These are phyloP conservation scores for Paulownia fortunei DNA, from an alignment of 257 asterid genomes.

Conservation along the genomic window DNA sequence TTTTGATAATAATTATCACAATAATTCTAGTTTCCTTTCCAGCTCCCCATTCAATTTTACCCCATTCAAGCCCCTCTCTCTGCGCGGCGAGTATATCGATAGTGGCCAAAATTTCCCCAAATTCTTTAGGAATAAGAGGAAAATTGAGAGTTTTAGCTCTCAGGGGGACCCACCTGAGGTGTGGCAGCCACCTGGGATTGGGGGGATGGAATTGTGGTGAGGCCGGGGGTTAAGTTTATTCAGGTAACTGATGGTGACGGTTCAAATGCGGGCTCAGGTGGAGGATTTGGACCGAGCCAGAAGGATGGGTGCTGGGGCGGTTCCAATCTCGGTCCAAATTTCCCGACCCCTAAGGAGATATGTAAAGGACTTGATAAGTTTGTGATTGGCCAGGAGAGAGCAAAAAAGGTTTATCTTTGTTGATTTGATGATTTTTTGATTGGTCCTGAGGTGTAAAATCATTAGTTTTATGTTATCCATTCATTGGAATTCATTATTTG, in stretches of 20 bases:
- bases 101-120: constrained; percentile 34
- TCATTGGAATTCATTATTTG: constrained; percentile 17
- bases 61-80: constrained; percentile 59
- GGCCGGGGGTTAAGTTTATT: constrained; percentile 72
- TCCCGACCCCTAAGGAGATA: constrained; percentile 97
- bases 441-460: not conserved
- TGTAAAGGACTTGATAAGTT: constrained; percentile 95
- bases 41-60: constrained; percentile 51
- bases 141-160: constrained; percentile 51
- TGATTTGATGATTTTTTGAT: constrained; percentile 13
- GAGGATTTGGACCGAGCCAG: constrained; percentile 57
- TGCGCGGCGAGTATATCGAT: constrained; percentile 53
- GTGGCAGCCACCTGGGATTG: constrained; percentile 90
- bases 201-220: constrained; percentile 75
- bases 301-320: constrained; percentile 92
- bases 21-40: constrained; percentile 40
- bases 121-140: constrained; percentile 39
- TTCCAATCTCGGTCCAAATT: constrained; percentile 72
- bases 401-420: constrained; percentile 74
- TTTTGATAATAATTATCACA: constrained; percentile 35
- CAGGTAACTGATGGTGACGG: constrained; percentile 62
- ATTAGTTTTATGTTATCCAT: constrained; percentile 4
- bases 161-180: constrained; percentile 98
- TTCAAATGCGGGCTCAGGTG: constrained; percentile 56
- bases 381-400: constrained; percentile 96